Percentiles rank a stretch among this genome's conserved stretches.
phyloP scores from a whole-genome alignment of 441 rosid genomes.

The Codiaeum variegatum region DNA sequence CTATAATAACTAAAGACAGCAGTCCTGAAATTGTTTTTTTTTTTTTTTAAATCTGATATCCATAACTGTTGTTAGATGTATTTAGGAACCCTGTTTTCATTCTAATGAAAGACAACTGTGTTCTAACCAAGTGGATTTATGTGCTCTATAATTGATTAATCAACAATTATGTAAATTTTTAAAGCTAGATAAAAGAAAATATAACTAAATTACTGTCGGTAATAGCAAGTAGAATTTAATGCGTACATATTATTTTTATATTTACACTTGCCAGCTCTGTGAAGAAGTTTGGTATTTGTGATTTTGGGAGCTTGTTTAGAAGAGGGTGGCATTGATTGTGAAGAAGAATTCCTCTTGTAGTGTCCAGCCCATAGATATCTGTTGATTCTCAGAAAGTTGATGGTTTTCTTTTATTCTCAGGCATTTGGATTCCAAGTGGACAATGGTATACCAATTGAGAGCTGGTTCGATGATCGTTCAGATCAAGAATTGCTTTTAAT shows the following conservation, averaged over 20 bases:
- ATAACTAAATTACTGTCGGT: too few species aligned
- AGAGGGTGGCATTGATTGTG: too few species aligned
- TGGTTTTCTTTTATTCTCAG: constrained; percentile 33
- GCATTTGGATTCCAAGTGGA: constrained; percentile 98
- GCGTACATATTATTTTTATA: too few species aligned
- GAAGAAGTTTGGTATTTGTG: too few species aligned
- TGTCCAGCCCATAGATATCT: too few species aligned
- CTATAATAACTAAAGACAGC: background rate
- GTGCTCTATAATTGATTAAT: background rate
- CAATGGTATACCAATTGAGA: constrained; percentile 93
- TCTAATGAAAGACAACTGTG: background rate
- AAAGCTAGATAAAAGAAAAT: too few species aligned
- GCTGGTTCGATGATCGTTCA: constrained; percentile 84
- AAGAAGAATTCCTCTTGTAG: too few species aligned
- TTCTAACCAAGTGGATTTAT: background rate
- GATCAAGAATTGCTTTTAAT: constrained; percentile 79
- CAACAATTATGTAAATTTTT: background rate
- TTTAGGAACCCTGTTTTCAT: background rate
- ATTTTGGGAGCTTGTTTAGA: too few species aligned
- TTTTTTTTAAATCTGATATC: background rate
- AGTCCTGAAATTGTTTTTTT: background rate
- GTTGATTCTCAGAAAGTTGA: background rate
- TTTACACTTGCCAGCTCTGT: too few species aligned
- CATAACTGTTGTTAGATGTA: background rate
- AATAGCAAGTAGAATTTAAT: too few species aligned